Evolutionary conservation across 805 yeast genomes (phyloP).

Genomic region (Kodamaea lidongshanica): DNA sequence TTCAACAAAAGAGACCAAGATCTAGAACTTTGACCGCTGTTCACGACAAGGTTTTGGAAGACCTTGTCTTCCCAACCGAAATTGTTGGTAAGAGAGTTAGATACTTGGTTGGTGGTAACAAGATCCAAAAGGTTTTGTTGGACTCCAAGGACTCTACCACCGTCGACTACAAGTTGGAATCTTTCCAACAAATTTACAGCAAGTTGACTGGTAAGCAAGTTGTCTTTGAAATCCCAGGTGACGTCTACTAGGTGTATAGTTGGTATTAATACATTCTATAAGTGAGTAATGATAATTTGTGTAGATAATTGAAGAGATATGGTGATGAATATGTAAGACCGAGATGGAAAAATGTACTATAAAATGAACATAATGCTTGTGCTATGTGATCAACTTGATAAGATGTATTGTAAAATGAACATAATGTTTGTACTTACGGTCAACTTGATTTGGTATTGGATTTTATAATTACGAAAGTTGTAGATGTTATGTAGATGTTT

Average conservation of each 20-base stretch:
- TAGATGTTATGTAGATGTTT: too few relatives aligned
- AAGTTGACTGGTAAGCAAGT: constrained; percentile 99
- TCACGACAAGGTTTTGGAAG: constrained; percentile 98
- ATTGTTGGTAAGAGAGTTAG: constrained; percentile 98
- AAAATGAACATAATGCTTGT: too few relatives aligned
- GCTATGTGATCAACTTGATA: too few relatives aligned
- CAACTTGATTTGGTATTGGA: too few relatives aligned
- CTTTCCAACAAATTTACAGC: constrained; percentile 97
- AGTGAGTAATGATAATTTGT: constrained; percentile 1
- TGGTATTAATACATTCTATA: constrained; percentile 4
- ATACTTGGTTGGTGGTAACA: constrained; percentile 98
- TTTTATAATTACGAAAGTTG: too few relatives aligned
- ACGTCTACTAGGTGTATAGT: constrained; percentile 29
- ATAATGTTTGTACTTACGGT: too few relatives aligned
- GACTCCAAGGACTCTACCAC: constrained; percentile 96
- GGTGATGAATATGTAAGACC: too few relatives aligned
- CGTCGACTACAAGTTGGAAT: constrained; percentile 97
- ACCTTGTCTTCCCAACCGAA: constrained; percentile 99
- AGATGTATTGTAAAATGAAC: too few relatives aligned
- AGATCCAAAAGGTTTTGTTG: constrained; percentile 94
- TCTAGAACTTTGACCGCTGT: constrained; percentile 98
- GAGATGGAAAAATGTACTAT: too few relatives aligned
- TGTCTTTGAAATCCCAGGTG: constrained; percentile 82
- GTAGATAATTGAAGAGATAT: neutral
- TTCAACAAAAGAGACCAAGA: constrained; percentile 98